These are phyloP conservation scores for Amylostereum areolatum DNA, from an alignment of 1,284 basidiomycete species.

Conservation along the genomic window DNA sequence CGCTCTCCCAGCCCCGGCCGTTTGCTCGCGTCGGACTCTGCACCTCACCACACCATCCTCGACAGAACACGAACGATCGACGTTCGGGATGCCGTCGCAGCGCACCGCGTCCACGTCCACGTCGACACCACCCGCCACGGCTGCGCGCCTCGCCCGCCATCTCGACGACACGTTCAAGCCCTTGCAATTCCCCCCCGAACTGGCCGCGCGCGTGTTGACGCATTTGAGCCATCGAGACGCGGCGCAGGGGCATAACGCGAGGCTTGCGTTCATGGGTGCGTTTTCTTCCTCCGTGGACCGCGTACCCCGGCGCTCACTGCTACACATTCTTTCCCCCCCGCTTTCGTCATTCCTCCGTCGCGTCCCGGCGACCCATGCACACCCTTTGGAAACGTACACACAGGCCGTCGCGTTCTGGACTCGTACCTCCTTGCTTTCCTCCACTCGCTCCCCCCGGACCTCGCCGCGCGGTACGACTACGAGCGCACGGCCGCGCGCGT, in stretches of 20 bases:
- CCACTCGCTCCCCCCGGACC: conserved; percentile 44
- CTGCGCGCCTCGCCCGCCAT: conserved; percentile 39
- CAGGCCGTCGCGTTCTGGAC: conserved; percentile 70
- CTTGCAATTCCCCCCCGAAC: conserved; percentile 61
- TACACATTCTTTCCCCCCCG: background rate
- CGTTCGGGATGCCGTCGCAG: no score
- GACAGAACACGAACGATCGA: no score
- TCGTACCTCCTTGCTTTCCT: conserved; percentile 68
- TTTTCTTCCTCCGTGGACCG: background rate
- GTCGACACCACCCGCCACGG: no score
- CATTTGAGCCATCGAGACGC: conserved; percentile 67
- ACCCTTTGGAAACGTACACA: background rate
- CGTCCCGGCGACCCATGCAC: background rate
- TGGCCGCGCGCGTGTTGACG: conserved; percentile 67
- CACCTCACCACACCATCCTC: no score
- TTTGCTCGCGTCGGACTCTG: no score
- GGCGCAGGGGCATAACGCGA: conserved; percentile 60
- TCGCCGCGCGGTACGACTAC: conserved; percentile 40
- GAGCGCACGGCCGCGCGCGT: conserved; percentile 47
- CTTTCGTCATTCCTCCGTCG: no score
- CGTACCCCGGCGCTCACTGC: background rate
- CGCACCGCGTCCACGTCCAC: no score
- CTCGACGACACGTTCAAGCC: conserved; percentile 58
- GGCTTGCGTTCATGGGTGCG: conserved; percentile 65
- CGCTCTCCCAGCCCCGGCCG: no score